Conservation (phyloP, 768 basidiomycete species). For the Lactarius pseudohatsudake region DNA sequence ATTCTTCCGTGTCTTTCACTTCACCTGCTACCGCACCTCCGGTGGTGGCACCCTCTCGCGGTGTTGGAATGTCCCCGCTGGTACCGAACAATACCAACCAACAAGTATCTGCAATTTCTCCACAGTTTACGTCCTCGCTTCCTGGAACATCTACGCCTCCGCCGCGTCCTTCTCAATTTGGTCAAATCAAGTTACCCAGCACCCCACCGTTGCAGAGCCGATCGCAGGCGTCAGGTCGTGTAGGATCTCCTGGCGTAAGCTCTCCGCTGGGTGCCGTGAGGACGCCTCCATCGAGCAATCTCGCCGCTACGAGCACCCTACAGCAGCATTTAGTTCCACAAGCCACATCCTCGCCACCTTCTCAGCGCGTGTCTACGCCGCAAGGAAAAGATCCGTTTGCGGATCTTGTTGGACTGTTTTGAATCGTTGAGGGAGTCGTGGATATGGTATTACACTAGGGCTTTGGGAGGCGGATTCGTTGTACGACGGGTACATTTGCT, state of each 20-base stretch:
- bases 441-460: conserved; percentile 4
- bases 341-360: conserved; percentile 19
- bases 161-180: conserved; percentile 21
- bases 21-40: conserved; percentile 6
- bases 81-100: conserved; percentile 8
- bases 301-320: conserved; percentile 9
- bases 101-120: conserved; percentile 8
- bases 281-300: conserved; percentile 11
- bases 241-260: conserved; percentile 9
- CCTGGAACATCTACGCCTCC: conserved; percentile 1
- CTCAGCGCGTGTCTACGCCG: conserved; percentile 32
- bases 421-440: conserved; percentile 18
- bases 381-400: conserved; percentile 81
- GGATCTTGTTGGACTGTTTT: conserved; percentile 78
- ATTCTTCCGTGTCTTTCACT: conserved; percentile 31
- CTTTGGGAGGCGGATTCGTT: conserved; percentile 3
- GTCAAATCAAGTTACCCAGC: conserved; percentile 28
- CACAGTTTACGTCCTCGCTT: conserved; percentile 18
- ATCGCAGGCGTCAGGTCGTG: conserved; percentile 18
- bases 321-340: conserved; percentile 24
- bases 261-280: conserved; percentile 8
- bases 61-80: conserved; percentile 12
- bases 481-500: not conserved
- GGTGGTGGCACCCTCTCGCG: not conserved
- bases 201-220: conserved; percentile 26